Evolutionary conservation across 2,329 filamentous ascomycete species (phyloP), one percentile per base, ranked within the genome.

Genomic region (Hirsutella rhossiliensis): DNA sequence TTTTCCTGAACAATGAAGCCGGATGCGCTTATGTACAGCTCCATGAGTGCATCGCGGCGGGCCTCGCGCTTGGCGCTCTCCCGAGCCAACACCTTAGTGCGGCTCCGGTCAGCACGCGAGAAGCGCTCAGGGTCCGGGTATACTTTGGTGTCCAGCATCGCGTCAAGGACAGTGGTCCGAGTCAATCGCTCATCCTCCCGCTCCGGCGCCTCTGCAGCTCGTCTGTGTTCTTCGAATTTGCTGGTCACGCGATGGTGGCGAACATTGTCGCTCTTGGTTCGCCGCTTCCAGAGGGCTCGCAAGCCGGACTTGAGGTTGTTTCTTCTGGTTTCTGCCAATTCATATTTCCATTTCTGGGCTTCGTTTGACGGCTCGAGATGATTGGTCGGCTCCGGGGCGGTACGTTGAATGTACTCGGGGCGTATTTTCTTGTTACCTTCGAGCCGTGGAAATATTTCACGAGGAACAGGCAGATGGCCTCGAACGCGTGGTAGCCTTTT

Each of bases 21-120:
- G 23, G 84, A 77, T 5, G 92, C 88, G 54, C 88, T 84, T 67
- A 92, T 84, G 66, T 98, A 98, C 12, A 98, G 75, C 46, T 86
- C 80, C 64, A 95, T 87, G 28, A 98, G 66, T 15, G 82, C 75
- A 51, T 90, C 78, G 48, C 76, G 72, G 42, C 84, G 76, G 43
- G 73, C 70, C 46, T 80, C 72, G 38, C 71, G 68, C 58, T 80
- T 79, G 11, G 52, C 41, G 12, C 44, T 51, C 43, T 67, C 61
- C 11, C 63, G 65, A 29, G 69, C 61, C 37, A 72, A 61, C 13
- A 66, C 63, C 13, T 62, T 61, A 13, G 69, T 67, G 38, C 62
- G 65, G 41, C 68, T 68, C 40, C 57, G 62, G 27, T 66, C 61
- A n/a, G 74, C 72, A 43, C 73, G 71, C 44, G 65, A 60, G 56